phyloP scores from a whole-genome alignment of 2,329 filamentous ascomycete genomes.

The Emergomyces pasteurianus region DNA sequence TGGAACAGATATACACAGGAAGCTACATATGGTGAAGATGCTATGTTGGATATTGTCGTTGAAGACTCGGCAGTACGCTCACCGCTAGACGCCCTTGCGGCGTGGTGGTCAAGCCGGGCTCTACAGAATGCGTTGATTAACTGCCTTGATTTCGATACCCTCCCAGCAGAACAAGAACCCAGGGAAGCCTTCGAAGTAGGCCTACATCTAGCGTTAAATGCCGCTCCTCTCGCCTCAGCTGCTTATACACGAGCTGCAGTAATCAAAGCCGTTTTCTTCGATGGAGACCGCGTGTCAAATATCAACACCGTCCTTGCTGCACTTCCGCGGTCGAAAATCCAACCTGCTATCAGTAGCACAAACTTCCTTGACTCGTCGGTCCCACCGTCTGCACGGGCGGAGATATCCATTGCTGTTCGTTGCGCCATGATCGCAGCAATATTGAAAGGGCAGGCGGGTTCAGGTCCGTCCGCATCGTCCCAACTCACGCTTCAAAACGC shows the following conservation, averaged over 20 bases:
- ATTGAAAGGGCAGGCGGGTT: constrained; percentile 27
- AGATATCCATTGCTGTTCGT: constrained; percentile 46
- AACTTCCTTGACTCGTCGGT: constrained; percentile 44
- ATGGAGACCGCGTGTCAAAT: constrained; percentile 38
- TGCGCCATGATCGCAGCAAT: constrained; percentile 48
- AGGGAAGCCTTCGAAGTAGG: constrained; percentile 37
- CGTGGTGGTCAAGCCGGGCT: constrained; percentile 73
- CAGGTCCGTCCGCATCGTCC: constrained; percentile 21
- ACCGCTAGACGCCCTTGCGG: constrained; percentile 77
- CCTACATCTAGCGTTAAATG: constrained; percentile 56
- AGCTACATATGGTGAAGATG: constrained; percentile 50
- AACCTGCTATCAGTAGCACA: constrained; percentile 18
- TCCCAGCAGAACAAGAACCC: constrained; percentile 22
- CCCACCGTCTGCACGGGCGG: constrained; percentile 36
- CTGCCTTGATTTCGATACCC: constrained; percentile 45
- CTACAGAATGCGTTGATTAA: constrained; percentile 57
- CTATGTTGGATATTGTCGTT: constrained; percentile 70
- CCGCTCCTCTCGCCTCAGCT: constrained; percentile 66
- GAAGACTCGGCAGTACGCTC: constrained; percentile 76
- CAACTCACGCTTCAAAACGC: constrained; percentile 30
- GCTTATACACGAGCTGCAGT: constrained; percentile 49
- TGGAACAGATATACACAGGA: constrained; percentile 70
- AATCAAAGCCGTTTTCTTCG: constrained; percentile 47
- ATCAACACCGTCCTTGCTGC: constrained; percentile 43
- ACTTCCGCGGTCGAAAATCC: constrained; percentile 30